Evolutionary conservation across 164 flowering plant genomes (phyloP), one percentile per base, ranked within the genome.

Genomic region (Sedum album): DNA sequence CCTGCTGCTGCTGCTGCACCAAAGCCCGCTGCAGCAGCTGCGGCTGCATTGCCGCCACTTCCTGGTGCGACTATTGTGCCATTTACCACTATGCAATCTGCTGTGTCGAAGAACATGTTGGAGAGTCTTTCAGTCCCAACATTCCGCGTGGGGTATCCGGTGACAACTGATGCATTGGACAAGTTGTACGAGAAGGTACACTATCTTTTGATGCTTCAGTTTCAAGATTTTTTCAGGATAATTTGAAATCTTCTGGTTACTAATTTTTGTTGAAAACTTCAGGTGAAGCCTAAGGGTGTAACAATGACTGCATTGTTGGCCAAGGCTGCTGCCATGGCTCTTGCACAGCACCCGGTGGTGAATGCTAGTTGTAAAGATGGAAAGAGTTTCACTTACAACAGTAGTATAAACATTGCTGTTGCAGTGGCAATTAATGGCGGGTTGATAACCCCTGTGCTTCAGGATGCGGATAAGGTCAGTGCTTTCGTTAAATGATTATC

Each of bases 391-490:
- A 84, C 86, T 0, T 90, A 90, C 69, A 88, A 90, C 72, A 78
- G 80, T 36, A 85, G 69, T 69, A 81, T 92, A 61, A 92, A 90
- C 76, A 86, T 92, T 76, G 93, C 97, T 0, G 93, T 89, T 26
- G 93, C 97, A 3, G 97, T 91, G 73, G 92, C 97, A 0, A 86
- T 89, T 66, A 83, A 89, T 78, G 96, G 90, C 70, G 97, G 97
- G 39, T 79, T 89, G 72, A 91, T 91, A 65, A 91, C 97, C 28
- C 97, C 97, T 69, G 97, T 89, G 71, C 91, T 91, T 74, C 94
- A 85, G 76, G 89, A 91, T 80, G 97, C 94, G 4, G 96, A 91
- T 73, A 91, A 91, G 96, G 96, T 86, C n/a, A 41, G 61, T 67
- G 57, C 57, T 3, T 36, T 4, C 33, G 2, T 64, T 4, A 55